phyloP scores from a whole-genome alignment of 176 grass and related monocot species.

The Musa acuminata region DNA sequence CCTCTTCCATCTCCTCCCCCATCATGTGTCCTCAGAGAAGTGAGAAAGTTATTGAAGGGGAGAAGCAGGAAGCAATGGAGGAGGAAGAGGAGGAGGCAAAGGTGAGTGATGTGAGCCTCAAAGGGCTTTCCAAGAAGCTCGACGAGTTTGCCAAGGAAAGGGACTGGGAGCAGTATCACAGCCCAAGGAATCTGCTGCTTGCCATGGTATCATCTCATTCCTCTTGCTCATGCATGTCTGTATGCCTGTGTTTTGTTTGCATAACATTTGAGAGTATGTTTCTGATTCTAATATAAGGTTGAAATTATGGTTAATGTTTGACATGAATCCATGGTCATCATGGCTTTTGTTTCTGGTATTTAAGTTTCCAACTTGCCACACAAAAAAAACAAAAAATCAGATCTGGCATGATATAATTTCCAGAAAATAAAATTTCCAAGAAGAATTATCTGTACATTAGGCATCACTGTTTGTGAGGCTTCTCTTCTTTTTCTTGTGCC shows the following conservation, averaged over 20 bases:
- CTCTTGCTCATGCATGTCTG: neutral
- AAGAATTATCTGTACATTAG: too few species aligned
- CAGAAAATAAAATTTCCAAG: too few species aligned
- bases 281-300: neutral
- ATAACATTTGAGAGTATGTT: neutral
- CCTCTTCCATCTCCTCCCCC: neutral
- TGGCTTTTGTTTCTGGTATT: too few species aligned
- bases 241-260: neutral
- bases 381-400: too few species aligned
- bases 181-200: slow-evolving; percentile 81
- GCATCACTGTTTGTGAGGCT: too few species aligned
- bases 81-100: slow-evolving; percentile 7
- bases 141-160: slow-evolving; percentile 71
- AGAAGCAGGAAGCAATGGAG: slow-evolving; percentile 26
- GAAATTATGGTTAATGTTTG: too few species aligned
- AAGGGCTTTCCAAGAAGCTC: slow-evolving; percentile 62
- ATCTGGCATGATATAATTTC: too few species aligned
- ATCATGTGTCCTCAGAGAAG: neutral
- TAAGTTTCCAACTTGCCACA: too few species aligned
- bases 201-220: slow-evolving; percentile 47
- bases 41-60: slow-evolving; percentile 20
- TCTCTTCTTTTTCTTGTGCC: too few species aligned
- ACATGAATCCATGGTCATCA: too few species aligned
- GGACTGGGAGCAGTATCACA: slow-evolving; percentile 84
- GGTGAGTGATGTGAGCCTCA: slow-evolving; percentile 48